phyloP scores from a whole-genome alignment of 2,329 filamentous ascomycete species.

The Nigrospora oryzae region DNA sequence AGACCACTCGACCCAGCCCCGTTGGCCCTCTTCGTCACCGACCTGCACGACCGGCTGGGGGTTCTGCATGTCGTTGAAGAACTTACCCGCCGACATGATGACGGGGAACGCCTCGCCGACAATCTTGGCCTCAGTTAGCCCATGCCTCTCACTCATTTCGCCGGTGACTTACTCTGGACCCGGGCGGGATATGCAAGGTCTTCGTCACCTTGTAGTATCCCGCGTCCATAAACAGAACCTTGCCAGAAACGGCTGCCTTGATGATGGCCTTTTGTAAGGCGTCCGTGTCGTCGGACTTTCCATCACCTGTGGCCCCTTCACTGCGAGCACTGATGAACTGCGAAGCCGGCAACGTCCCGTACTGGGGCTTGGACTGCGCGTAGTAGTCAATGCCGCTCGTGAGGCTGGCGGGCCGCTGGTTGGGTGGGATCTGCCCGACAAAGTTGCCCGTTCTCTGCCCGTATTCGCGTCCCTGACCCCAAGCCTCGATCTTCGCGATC shows the following conservation, averaged over 20 bases:
- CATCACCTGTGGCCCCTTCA: conserved; percentile 64
- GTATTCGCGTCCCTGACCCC: conserved; percentile 63
- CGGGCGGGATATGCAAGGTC: conserved; percentile 40
- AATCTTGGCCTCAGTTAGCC: conserved; percentile 23
- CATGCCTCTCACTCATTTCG: background rate
- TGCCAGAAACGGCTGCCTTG: conserved; percentile 38
- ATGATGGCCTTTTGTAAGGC: conserved; percentile 60
- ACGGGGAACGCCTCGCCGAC: conserved; percentile 50
- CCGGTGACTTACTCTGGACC: conserved; percentile 25
- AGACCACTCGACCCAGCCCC: conserved; percentile 51
- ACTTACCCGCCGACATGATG: conserved; percentile 40
- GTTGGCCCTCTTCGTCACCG: conserved; percentile 42
- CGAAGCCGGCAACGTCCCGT: conserved; percentile 47
- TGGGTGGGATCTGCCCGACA: conserved; percentile 35
- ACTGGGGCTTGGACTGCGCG: conserved; percentile 70
- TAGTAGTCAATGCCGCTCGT: conserved; percentile 50
- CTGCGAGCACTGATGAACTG: conserved; percentile 63
- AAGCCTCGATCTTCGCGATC: conserved; percentile 41
- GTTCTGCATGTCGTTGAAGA: conserved; percentile 39
- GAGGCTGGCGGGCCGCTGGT: conserved; percentile 45
- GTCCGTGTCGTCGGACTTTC: conserved; percentile 64
- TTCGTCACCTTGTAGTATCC: conserved; percentile 52
- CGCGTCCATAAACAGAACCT: conserved; percentile 52
- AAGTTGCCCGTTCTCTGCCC: conserved; percentile 30
- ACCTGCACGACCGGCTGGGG: conserved; percentile 50